Evolutionary conservation across 768 basidiomycete species (phyloP).

Genomic region (Crassisporium funariophilum): DNA sequence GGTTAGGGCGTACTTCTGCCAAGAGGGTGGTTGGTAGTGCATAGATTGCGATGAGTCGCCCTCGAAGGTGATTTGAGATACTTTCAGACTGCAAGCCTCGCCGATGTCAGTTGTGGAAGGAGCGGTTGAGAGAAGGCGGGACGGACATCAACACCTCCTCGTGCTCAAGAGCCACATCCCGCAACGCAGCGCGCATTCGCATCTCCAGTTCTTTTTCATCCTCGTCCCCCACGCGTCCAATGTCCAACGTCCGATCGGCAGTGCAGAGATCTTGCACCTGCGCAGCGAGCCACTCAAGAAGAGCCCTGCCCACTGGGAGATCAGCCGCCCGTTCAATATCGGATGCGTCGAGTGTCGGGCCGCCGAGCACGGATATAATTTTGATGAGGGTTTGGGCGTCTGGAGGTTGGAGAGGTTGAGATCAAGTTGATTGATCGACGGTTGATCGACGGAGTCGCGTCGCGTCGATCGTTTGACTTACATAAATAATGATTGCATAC

Average conservation of each 20-base stretch:
- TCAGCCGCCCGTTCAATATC: conserved; percentile 8
- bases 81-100: not conserved
- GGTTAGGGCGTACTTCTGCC: not conserved
- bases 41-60: not conserved
- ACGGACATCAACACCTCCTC: conserved; percentile 21
- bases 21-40: conserved; percentile 2
- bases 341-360: conserved; percentile 1
- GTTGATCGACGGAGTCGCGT: too few relatives aligned
- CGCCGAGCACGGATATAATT: not conserved
- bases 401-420: conserved; percentile 20
- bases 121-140: not conserved
- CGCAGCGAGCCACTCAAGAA: conserved; percentile 16
- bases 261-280: conserved; percentile 5
- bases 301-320: conserved; percentile 10
- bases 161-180: conserved; percentile 16
- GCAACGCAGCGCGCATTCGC: conserved; percentile 4
- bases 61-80: not conserved
- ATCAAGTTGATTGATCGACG: too few relatives aligned
- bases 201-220: not conserved
- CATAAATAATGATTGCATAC: too few relatives aligned
- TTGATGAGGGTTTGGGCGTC: not conserved
- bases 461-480: too few relatives aligned
- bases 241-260: not conserved
- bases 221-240: not conserved
- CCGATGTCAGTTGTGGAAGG: not conserved